Percentiles rank a stretch among this genome's conserved stretches.
Evolutionary conservation across 208 protist genomes (phyloP).

Genomic region (Trypanosoma theileri): DNA sequence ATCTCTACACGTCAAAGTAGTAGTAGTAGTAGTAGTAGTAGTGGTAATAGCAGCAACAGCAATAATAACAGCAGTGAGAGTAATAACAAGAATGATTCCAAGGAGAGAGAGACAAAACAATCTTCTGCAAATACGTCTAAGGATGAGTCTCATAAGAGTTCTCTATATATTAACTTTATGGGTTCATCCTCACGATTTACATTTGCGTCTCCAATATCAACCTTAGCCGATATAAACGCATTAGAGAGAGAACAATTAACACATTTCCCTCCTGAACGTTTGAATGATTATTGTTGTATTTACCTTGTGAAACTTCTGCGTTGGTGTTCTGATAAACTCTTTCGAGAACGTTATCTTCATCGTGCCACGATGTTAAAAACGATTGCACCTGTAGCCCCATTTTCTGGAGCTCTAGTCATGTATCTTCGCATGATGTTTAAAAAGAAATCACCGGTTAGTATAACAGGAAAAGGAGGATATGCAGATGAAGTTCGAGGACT

Average conservation of each 20-base stretch:
- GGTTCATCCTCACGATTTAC: slow-evolving; percentile 65
- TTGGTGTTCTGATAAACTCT: slow-evolving; percentile 69
- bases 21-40: too few relatives aligned
- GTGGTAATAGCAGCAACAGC: background rate
- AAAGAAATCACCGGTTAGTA: background rate
- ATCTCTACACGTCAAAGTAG: too few relatives aligned
- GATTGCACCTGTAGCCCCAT: slow-evolving; percentile 46
- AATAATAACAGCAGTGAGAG: background rate
- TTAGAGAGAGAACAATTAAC: slow-evolving; percentile 65
- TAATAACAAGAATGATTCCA: background rate
- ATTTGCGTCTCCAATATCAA: slow-evolving; percentile 26
- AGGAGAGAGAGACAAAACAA: background rate
- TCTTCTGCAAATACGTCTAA: background rate
- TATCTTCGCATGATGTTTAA: slow-evolving; percentile 54
- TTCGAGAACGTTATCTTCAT: slow-evolving; percentile 76
- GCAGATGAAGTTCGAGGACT: slow-evolving; percentile 42
- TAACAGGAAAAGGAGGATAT: background rate
- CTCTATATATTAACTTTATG: slow-evolving; percentile 62
- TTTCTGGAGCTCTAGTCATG: slow-evolving; percentile 46
- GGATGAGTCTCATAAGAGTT: background rate
- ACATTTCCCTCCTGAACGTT: slow-evolving; percentile 49
- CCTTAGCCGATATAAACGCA: slow-evolving; percentile 30
- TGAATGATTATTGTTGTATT: slow-evolving; percentile 76
- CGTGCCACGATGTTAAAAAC: slow-evolving; percentile 74
- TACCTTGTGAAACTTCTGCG: slow-evolving; percentile 60